Conservation (phyloP, 306 rosid genomes). For the Fragaria ananassa region DNA sequence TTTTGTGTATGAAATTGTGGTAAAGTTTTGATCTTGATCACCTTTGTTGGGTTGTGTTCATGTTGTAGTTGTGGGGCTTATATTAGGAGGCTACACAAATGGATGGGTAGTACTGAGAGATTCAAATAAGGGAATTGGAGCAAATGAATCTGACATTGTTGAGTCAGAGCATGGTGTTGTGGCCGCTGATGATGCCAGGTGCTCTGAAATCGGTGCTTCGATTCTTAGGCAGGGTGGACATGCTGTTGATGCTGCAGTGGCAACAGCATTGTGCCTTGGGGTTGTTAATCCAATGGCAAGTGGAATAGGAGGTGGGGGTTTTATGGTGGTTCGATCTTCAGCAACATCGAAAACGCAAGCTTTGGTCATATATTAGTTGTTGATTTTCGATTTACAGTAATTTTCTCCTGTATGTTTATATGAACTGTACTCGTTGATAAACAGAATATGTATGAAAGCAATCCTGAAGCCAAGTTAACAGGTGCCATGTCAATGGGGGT, state of each 20-base stretch:
- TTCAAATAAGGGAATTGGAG: slow-evolving; percentile 13
- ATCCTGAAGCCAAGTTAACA: slow-evolving; percentile 38
- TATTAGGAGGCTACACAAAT: slow-evolving; percentile 30
- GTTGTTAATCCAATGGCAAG: slow-evolving; percentile 71
- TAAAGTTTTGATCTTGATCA: too few species aligned
- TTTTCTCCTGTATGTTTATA: slow-evolving; percentile 15
- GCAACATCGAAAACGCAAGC: slow-evolving; percentile 54
- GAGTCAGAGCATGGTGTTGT: slow-evolving; percentile 82
- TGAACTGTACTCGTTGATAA: slow-evolving; percentile 24
- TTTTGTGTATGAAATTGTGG: background rate
- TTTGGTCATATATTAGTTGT: slow-evolving; percentile 17
- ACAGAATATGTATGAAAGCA: slow-evolving; percentile 77
- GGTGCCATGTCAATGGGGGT: slow-evolving; percentile 80
- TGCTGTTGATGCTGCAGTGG: slow-evolving; percentile 96
- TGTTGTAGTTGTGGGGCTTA: slow-evolving; percentile 45
- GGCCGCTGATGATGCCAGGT: slow-evolving; percentile 80
- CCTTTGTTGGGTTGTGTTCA: background rate
- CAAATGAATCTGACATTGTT: slow-evolving; percentile 30
- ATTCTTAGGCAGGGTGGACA: slow-evolving; percentile 77
- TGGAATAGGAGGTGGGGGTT: slow-evolving; percentile 90
- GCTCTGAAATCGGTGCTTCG: slow-evolving; percentile 74
- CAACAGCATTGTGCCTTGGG: slow-evolving; percentile 77
- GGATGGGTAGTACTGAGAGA: slow-evolving; percentile 23
- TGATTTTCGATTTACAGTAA: background rate
- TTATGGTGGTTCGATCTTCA: slow-evolving; percentile 71